Evolutionary conservation across 257 asterid genomes (phyloP), one percentile per base, ranked within the genome.

Genomic region (Coffea eugenioides): DNA sequence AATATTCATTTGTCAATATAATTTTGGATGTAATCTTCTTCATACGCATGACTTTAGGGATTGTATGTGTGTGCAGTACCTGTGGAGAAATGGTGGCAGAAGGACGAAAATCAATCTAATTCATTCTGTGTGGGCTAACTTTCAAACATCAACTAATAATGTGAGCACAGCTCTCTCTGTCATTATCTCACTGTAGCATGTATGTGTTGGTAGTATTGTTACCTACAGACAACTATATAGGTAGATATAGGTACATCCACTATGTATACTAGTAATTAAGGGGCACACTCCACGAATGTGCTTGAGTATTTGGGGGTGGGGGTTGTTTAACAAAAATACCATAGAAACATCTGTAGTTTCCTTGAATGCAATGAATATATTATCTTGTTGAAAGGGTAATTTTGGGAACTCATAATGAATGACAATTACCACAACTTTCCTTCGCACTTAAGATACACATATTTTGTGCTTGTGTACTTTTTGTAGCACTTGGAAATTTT

Each of bases 111-210:
- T 85, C 82, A 90, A 91, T 87, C 86, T 93, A 83, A 85, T 95
- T 74, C 99, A 95, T 87, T 95, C 99, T 46, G 88, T 95, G 71
- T 95, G 98, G 99, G 98, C 93, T 62, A 95, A 95, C 83, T 95
- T 95, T 87, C 99, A 95, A 90, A 90, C 97, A 54, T 92, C 92
- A 59, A 73, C 91, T 74, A 85, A 84, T 86, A 95, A 95, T 87
- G 98, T 94, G 84, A 86, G 93, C 74, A 68, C 25, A 23, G 20
- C 5, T 80, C 31, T 39, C 79, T 76, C 79, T 48, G 65, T 41
- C 71, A 69, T 74, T 70, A 49, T 39, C 67, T 34, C 16, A 0
- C 18, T 54, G 61, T 54, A 54, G 18, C 61, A 54, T 54, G 21
- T 10, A 2, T 54, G 61, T 54, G 61, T 54, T 39, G 43, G 61